These are phyloP conservation scores for Hymenoscyphus scutula DNA, from an alignment of 2,329 filamentous ascomycete genomes.

Conservation along the genomic window DNA sequence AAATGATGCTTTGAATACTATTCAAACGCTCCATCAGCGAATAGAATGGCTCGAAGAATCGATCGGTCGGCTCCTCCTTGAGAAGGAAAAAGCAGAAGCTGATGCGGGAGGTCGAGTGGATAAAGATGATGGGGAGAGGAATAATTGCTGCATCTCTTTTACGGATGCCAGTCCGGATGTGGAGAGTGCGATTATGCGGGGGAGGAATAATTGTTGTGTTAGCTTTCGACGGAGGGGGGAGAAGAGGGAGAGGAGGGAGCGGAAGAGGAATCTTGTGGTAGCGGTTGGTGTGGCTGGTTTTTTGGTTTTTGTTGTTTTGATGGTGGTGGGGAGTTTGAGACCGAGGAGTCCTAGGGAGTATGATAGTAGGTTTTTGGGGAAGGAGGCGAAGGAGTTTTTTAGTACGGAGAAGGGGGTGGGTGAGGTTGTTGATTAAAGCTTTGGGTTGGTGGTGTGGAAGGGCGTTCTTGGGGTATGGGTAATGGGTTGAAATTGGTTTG, in stretches of 20 bases:
- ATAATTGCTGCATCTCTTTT: constrained; percentile 32
- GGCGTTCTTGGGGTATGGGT: neutral
- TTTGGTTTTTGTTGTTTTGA: neutral
- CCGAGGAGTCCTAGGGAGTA: no score
- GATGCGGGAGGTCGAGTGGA: neutral
- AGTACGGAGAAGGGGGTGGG: neutral
- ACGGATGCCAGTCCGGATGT: constrained; percentile 28
- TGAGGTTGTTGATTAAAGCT: neutral
- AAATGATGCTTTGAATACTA: constrained; percentile 27
- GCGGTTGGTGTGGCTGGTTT: neutral
- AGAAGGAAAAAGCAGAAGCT: constrained; percentile 10
- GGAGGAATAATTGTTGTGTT: constrained; percentile 29
- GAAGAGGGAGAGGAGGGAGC: constrained; percentile 3
- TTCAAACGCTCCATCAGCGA: constrained; percentile 26
- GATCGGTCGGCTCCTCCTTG: constrained; percentile 27
- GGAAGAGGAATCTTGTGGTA: neutral
- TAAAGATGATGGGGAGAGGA: constrained; percentile 1
- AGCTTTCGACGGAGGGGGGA: constrained; percentile 12
- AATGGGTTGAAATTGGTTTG: neutral
- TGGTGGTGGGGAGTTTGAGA: neutral
- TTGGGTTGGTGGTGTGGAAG: neutral
- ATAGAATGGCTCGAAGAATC: constrained; percentile 33
- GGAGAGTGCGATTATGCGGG: constrained; percentile 20
- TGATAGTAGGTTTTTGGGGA: no score
- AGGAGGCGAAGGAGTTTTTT: neutral